These are phyloP conservation scores for Sequoia sempervirens DNA, from an alignment of 75 land plant species.

Conservation along the genomic window DNA sequence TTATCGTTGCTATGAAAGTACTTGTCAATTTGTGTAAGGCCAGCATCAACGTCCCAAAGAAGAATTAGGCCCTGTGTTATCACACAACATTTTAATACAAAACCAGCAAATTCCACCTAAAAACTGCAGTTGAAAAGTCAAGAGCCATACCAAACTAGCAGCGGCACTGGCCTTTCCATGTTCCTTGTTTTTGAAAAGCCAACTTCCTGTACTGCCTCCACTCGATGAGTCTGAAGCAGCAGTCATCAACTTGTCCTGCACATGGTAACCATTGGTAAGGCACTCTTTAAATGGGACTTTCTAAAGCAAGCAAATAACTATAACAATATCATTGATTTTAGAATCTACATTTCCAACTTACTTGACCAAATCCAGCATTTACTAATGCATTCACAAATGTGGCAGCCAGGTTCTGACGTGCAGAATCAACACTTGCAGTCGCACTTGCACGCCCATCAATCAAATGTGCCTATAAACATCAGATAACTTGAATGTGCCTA, in stretches of 20 bases:
- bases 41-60: slow-evolving; percentile 94
- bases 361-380: slow-evolving; percentile 99
- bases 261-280: not conserved
- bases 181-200: slow-evolving; percentile 98
- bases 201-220: slow-evolving; percentile 60
- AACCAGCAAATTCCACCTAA: not conserved
- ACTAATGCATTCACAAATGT: slow-evolving; percentile 99
- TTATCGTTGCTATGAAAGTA: slow-evolving; percentile 85
- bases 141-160: slow-evolving; percentile 80
- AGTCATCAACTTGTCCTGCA: slow-evolving; percentile 98
- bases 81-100: slow-evolving; percentile 5
- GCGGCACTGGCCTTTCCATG: slow-evolving; percentile 98
- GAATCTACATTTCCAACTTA: slow-evolving; percentile 13
- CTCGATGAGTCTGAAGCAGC: slow-evolving; percentile 64
- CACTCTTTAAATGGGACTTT: not conserved
- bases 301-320: not conserved
- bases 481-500: not conserved
- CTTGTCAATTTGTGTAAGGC: slow-evolving; percentile 90
- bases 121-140: not conserved
- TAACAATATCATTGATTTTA: not conserved
- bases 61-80: slow-evolving; percentile 76
- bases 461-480: slow-evolving; percentile 67
- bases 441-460: slow-evolving; percentile 97
- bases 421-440: slow-evolving; percentile 90
- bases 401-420: slow-evolving; percentile 95